Percentiles rank a stretch among this genome's conserved stretches.
phyloP scores from a whole-genome alignment of 495 filamentous ascomycete genomes.

The Thermothielavioides terrestris region DNA sequence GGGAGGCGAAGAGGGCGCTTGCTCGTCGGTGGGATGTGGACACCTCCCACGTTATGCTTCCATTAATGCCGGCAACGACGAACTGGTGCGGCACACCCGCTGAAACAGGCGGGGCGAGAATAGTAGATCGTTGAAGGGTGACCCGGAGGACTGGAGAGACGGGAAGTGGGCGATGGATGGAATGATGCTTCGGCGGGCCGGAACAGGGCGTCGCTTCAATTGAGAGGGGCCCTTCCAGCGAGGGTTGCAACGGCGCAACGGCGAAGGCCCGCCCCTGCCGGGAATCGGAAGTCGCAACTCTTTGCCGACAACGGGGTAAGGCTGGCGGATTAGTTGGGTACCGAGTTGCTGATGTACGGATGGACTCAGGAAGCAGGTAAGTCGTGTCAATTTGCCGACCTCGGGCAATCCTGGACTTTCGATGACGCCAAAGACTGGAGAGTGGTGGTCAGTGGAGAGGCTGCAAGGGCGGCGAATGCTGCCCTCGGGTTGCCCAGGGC shows the following conservation, averaged over 20 bases:
- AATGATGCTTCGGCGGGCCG: background rate
- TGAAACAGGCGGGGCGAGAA: background rate
- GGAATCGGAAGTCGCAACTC: background rate
- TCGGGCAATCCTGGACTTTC: no score
- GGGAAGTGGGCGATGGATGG: background rate
- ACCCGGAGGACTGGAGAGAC: background rate
- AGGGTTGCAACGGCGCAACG: conserved; percentile 1
- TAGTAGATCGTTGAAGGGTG: background rate
- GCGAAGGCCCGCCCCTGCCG: conserved; percentile 1
- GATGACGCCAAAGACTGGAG: background rate
- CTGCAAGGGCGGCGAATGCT: background rate
- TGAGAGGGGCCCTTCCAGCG: background rate
- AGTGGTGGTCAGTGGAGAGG: background rate
- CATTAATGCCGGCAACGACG: no score
- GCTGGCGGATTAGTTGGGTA: background rate
- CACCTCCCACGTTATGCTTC: no score
- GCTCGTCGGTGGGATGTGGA: no score
- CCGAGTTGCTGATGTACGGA: background rate
- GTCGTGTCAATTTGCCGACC: no score
- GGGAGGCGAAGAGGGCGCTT: background rate
- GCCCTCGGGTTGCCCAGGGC: background rate
- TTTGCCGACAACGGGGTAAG: background rate
- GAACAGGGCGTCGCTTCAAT: background rate
- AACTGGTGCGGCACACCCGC: no score
- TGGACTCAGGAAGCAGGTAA: background rate